phyloP scores from a whole-genome alignment of 2,329 filamentous ascomycete genomes.

The Dendrostoma leiphaemia region DNA sequence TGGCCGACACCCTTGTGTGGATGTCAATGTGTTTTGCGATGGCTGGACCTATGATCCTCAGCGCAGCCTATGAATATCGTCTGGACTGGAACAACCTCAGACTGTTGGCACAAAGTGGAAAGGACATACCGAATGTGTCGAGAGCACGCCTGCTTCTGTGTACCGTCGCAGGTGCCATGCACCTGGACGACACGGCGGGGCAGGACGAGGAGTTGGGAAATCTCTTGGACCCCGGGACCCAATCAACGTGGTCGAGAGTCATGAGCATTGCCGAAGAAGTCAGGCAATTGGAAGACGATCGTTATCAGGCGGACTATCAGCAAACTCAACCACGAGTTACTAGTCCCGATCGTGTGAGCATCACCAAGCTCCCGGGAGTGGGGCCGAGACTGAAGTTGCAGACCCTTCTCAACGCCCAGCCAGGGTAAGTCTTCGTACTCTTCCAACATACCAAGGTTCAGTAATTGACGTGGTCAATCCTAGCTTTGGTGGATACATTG shows the following conservation, averaged over 20 bases:
- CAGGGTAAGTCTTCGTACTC: not conserved
- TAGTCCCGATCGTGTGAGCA: not conserved
- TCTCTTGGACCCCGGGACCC: not conserved
- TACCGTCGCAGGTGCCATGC: not conserved
- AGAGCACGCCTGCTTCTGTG: constrained; percentile 1
- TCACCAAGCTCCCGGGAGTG: not conserved
- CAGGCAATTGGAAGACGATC: not conserved
- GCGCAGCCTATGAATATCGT: constrained; percentile 29
- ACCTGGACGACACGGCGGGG: not conserved
- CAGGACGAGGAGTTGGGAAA: constrained; percentile 19
- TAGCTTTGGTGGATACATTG: constrained; percentile 25
- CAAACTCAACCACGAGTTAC: not conserved
- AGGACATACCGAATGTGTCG: not conserved
- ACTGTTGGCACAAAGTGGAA: constrained; percentile 20
- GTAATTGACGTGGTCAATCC: not conserved
- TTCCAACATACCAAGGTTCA: not conserved
- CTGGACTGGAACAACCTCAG: constrained; percentile 26
- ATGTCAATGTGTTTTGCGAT: constrained; percentile 27
- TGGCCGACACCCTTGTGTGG: constrained; percentile 27
- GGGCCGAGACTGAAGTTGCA: not conserved
- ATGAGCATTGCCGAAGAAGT: constrained; percentile 1
- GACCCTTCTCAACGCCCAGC: constrained; percentile 6
- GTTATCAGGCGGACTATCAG: no score
- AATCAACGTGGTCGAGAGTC: not conserved
- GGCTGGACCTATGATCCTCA: constrained; percentile 29